phyloP scores from a whole-genome alignment of 73 alveolate genomes.

The Symbiodinium pilosum region DNA sequence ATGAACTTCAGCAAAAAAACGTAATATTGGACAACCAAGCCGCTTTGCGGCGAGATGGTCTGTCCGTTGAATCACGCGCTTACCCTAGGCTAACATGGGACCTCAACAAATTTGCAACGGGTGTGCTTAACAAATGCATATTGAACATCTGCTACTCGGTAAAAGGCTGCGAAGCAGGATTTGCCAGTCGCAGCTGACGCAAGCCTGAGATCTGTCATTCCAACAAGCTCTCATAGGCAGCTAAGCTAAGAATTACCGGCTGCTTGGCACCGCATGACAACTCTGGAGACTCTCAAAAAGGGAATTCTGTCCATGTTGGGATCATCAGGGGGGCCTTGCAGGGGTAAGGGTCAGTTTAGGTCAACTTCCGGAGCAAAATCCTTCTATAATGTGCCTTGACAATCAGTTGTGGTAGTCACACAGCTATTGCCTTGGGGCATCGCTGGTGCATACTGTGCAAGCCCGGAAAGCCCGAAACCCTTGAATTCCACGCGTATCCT shows the following conservation, averaged over 20 bases:
- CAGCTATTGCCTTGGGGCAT: not conserved
- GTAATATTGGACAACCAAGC: not conserved
- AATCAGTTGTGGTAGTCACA: not conserved
- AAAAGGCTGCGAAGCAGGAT: not conserved
- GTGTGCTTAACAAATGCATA: too few relatives aligned
- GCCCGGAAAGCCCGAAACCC: not conserved
- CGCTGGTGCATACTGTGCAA: not conserved
- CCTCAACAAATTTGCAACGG: not conserved
- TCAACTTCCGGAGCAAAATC: too few relatives aligned
- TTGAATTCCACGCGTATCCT: not conserved
- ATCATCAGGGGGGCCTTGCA: too few relatives aligned
- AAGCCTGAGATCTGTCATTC: not conserved
- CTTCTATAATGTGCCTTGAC: too few relatives aligned
- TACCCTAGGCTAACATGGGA: not conserved
- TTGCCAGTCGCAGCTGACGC: not conserved
- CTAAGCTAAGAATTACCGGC: too few relatives aligned
- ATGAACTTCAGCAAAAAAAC: too few relatives aligned
- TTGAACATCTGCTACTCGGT: not conserved
- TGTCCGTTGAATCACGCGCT: not conserved
- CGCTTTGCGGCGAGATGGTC: conserved; percentile 7
- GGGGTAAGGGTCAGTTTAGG: too few relatives aligned
- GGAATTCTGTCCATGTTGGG: too few relatives aligned
- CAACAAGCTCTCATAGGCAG: not conserved
- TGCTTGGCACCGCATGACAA: too few relatives aligned
- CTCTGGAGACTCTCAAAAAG: too few relatives aligned